These are phyloP conservation scores for Suhomyces xylopsoci DNA, from an alignment of 805 yeast species.

Conservation along the genomic window DNA sequence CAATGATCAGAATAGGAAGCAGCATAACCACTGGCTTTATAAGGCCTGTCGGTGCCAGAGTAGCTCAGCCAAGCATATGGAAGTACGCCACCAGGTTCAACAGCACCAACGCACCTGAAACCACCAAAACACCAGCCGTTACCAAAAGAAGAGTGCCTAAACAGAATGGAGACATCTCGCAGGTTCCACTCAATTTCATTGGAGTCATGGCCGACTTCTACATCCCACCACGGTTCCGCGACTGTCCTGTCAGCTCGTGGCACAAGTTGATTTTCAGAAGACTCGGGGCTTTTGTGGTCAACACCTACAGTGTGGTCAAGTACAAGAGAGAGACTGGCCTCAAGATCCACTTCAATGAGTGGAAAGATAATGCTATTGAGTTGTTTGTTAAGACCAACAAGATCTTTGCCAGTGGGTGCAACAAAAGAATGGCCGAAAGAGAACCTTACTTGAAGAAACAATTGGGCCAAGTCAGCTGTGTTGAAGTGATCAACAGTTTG, in stretches of 20 bases:
- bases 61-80: neutral
- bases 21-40: neutral
- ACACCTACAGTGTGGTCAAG: slow-evolving; percentile 52
- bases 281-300: slow-evolving; percentile 63
- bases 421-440: slow-evolving; percentile 25
- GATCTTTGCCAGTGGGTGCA: slow-evolving; percentile 63
- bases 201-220: slow-evolving; percentile 44
- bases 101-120: neutral
- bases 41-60: neutral
- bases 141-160: slow-evolving; percentile 11
- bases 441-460: slow-evolving; percentile 44
- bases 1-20: slow-evolving; percentile 1
- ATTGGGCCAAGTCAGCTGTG: slow-evolving; percentile 34
- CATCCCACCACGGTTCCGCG: slow-evolving; percentile 35
- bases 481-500: slow-evolving; percentile 29
- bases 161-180: slow-evolving; percentile 29
- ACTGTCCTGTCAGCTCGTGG: slow-evolving; percentile 32
- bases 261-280: slow-evolving; percentile 53
- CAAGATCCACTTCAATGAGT: slow-evolving; percentile 60
- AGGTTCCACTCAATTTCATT: slow-evolving; percentile 36
- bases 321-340: slow-evolving; percentile 42
- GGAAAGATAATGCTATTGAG: slow-evolving; percentile 86
- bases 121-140: neutral
- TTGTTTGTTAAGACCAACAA: slow-evolving; percentile 73
- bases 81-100: neutral